Evolutionary conservation across 2,329 filamentous ascomycete species (phyloP), one percentile per base, ranked within the genome.

Genomic region (Myrmaecium sp.): DNA sequence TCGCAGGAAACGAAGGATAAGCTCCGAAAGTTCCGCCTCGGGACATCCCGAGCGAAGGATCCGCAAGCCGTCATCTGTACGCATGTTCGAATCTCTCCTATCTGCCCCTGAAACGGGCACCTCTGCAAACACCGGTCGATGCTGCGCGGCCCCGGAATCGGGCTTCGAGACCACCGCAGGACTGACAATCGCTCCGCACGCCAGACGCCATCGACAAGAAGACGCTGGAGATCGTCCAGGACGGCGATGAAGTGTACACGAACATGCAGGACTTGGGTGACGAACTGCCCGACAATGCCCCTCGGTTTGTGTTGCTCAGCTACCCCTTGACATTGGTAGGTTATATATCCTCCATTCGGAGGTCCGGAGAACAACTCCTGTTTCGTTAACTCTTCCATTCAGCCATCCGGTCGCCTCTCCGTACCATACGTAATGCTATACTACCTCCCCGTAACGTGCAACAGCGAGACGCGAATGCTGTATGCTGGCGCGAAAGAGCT

Each of bases 401-500:
- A 91, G 81, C 61, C 73, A 23, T 83, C 79, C 27, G 89, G 89
- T 30, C 74, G 89, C 15, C 53, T 83, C 22, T 78, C 81, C 4
- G 83, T 93, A 3, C 89, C 89, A 6, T 98, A 98, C 50, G 82
- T 94, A 24, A 69, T 95, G 49, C 58, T 98, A 13, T 94, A 92
- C 61, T 95, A 93, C 57, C 71, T 95, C 13, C 89, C 89, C 5
- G 77, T 75, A 27, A 94, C 86, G 25, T 89, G 81, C 57, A 94
- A 92, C 50, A 70, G 66, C 38, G 79, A 84, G 46, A 61, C 78
- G 46, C 72, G 81, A 39, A 95, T 95, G 89, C 60, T 89, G 47
- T 98, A 95, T 51, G 89, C 89, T 16, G 79, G 84, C 20, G 89
- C 89, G 22, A 93, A 94, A 55, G 89, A 98, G 58, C 56, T 95